Conservation (phyloP, 352 stramenopile species). For the Pythium plurisporium region DNA sequence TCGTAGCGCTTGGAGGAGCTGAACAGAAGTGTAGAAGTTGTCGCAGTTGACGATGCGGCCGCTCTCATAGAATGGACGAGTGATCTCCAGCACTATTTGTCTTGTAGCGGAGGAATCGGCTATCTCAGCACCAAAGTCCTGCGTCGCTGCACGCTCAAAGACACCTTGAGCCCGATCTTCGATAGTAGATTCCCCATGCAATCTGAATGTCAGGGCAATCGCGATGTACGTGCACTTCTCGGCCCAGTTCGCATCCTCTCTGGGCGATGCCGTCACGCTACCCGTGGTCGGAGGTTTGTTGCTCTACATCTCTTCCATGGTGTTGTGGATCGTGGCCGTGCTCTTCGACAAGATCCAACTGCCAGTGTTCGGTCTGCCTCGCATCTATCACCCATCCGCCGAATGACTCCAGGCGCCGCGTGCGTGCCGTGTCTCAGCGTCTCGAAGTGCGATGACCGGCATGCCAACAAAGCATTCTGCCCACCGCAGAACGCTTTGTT, state of each 20-base stretch:
- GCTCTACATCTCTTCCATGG: neutral
- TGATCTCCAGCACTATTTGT: slow-evolving; percentile 27
- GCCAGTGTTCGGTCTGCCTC: neutral
- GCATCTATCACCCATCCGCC: neutral
- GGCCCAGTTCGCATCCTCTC: slow-evolving; percentile 9
- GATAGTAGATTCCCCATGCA: slow-evolving; percentile 11
- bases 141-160: neutral
- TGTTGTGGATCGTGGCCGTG: slow-evolving; percentile 1
- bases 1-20: slow-evolving; percentile 19
- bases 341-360: neutral
- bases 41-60: slow-evolving; percentile 27
- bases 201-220: slow-evolving; percentile 21
- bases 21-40: slow-evolving; percentile 35
- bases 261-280: neutral
- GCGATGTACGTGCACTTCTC: slow-evolving; percentile 11
- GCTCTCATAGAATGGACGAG: slow-evolving; percentile 14
- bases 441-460: no score
- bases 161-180: neutral
- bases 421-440: neutral
- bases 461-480: no score
- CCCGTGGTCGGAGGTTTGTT: neutral
- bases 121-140: slow-evolving; percentile 1
- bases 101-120: neutral
- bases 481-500: no score
- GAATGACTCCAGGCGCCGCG: neutral